These are phyloP conservation scores for Gossypium aridum DNA, from an alignment of 441 rosid species.

Conservation along the genomic window DNA sequence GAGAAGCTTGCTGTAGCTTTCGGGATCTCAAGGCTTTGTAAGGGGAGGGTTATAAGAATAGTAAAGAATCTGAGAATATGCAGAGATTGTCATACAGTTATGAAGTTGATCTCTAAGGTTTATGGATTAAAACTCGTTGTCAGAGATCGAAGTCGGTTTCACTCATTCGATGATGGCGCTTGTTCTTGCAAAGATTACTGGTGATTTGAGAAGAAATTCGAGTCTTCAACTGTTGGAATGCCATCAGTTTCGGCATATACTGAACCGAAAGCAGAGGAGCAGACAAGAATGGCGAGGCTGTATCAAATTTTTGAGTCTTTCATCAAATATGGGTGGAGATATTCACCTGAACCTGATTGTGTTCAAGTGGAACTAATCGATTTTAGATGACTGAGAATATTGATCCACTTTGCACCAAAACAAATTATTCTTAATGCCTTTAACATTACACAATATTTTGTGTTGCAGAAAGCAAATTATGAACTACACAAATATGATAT, in stretches of 20 bases:
- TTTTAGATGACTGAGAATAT: not conserved
- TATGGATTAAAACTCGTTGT: slow-evolving; percentile 43
- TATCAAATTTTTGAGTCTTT: not conserved
- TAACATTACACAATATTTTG: too few species aligned
- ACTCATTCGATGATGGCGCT: slow-evolving; percentile 37
- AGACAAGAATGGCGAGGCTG: not conserved
- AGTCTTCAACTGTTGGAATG: not conserved
- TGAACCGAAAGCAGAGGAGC: not conserved
- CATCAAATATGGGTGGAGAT: not conserved
- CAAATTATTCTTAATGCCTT: too few species aligned
- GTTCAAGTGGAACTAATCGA: not conserved
- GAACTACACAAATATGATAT: too few species aligned
- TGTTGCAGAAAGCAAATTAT: too few species aligned
- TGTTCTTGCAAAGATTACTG: slow-evolving; percentile 57
- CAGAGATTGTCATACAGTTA: slow-evolving; percentile 48
- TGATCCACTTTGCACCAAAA: too few species aligned
- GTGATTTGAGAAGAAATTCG: slow-evolving; percentile 19
- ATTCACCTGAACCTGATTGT: not conserved
- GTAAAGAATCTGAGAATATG: slow-evolving; percentile 59
- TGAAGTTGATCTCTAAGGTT: slow-evolving; percentile 42
- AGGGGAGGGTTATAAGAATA: slow-evolving; percentile 34
- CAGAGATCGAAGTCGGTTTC: slow-evolving; percentile 59
- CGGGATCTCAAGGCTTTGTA: slow-evolving; percentile 33
- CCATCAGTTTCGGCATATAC: not conserved
- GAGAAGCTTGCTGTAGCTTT: slow-evolving; percentile 68